A percentile compares a stretch with the other conserved stretches of the same genome.
Conservation (phyloP, 139 green algal species). For the Nannochloris sp. region DNA sequence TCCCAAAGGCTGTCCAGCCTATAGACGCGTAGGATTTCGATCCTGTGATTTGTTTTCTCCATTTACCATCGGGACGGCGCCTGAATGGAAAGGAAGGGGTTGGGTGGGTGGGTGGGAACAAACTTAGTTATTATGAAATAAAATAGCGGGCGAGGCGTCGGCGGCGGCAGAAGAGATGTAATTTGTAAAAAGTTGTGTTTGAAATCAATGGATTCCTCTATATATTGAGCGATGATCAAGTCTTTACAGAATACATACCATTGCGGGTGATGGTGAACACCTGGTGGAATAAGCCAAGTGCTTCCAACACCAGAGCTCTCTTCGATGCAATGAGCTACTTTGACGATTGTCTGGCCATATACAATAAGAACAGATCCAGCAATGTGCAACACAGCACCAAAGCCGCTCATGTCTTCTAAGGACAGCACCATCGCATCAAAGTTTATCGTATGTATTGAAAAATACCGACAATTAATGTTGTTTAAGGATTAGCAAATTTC, state of each 20-base stretch:
- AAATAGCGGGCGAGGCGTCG: too few relatives aligned
- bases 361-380: conserved; percentile 38
- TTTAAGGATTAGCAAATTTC: too few relatives aligned
- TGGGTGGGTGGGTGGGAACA: too few relatives aligned
- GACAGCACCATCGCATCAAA: background rate
- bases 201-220: too few relatives aligned
- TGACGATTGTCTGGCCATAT: conserved; percentile 31
- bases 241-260: too few relatives aligned
- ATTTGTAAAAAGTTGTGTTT: too few relatives aligned
- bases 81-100: too few relatives aligned
- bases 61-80: conserved; percentile 38
- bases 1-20: conserved; percentile 31
- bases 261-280: conserved; percentile 11
- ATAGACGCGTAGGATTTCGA: conserved; percentile 25
- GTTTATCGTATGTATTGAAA: too few relatives aligned
- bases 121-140: too few relatives aligned
- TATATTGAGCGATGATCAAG: too few relatives aligned
- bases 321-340: conserved; percentile 34
- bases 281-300: conserved; percentile 16
- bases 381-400: conserved; percentile 36
- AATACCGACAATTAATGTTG: too few relatives aligned
- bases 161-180: too few relatives aligned
- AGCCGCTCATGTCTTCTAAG: background rate
- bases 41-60: conserved; percentile 28
- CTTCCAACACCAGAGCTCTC: conserved; percentile 22